These are phyloP conservation scores for Saccharomycopsis capsularis DNA, from an alignment of 805 yeast species.

Conservation along the genomic window DNA sequence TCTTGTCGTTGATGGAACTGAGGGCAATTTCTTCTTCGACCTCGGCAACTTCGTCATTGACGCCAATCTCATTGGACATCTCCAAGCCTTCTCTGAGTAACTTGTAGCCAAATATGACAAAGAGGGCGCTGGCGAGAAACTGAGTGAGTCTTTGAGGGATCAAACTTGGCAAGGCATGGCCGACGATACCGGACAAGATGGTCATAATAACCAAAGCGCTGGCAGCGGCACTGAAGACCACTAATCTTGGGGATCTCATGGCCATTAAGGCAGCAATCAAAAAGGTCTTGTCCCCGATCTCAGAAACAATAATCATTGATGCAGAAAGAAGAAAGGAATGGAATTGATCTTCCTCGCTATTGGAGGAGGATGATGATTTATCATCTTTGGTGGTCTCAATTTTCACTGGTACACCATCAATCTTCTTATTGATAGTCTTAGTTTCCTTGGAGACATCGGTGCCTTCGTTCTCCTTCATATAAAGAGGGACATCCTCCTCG, in stretches of 20 bases:
- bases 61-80: slow-evolving; percentile 79
- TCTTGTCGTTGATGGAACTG: slow-evolving; percentile 43
- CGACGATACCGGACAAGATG: slow-evolving; percentile 79
- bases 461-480: slow-evolving; percentile 1
- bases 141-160: slow-evolving; percentile 77
- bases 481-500: slow-evolving; percentile 10
- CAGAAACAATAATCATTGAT: slow-evolving; percentile 91
- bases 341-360: slow-evolving; percentile 18
- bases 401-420: not conserved
- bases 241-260: slow-evolving; percentile 77
- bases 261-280: slow-evolving; percentile 97
- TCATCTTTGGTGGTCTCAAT: not conserved
- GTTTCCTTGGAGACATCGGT: not conserved
- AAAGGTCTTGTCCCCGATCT: slow-evolving; percentile 96
- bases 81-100: slow-evolving; percentile 73
- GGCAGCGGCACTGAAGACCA: slow-evolving; percentile 87
- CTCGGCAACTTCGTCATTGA: slow-evolving; percentile 92
- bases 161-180: slow-evolving; percentile 82
- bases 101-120: slow-evolving; percentile 74
- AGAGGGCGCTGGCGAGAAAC: slow-evolving; percentile 71
- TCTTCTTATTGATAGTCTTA: not conserved
- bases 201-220: slow-evolving; percentile 87
- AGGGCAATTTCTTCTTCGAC: slow-evolving; percentile 89
- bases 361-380: not conserved
- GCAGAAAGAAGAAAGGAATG: slow-evolving; percentile 71